Evolutionary conservation across 116 monocot genomes (phyloP), one percentile per base, ranked within the genome.

Genomic region (Phalaenopsis hybrid): DNA sequence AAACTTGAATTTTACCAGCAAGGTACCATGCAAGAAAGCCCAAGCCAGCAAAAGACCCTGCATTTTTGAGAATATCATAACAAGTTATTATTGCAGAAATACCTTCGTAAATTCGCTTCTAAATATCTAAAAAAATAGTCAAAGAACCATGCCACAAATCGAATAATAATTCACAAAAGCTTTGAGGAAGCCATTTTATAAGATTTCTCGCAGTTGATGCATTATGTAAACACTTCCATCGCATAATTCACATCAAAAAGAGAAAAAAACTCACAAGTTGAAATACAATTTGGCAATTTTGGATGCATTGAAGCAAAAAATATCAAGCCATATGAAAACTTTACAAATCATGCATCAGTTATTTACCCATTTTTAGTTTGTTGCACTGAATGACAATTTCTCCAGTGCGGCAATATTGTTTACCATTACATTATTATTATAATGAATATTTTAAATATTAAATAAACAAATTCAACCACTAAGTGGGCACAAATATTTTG

Each of bases 41-140:
- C 49, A 89, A 83, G 55, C 92, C 92, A 34, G 92, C 88, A 85
- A 92, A 92, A 34, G 83, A 86, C 86, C 81, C 92, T 90, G 86
- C 88, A 37, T 37, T 37, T 37, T 37, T 37, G 37, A 37, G 37
- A 37, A 37, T 3, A 37, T 37, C 37, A 37, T 37, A 37, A 37
- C 2, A 37, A 37, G 37, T 37, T 37, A 50, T 50, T 50, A 50
- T 50, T 50, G 8, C 12, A 12, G 9, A 50, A 50, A 50, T 13
- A 50, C 50, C 50, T 11, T 50, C 50, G 9, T 50, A 50, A 50
- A 50, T 50, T 50, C 12, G 50, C 50, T 50, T 37, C 37, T 37
- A 37, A 37, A 37, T 37, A 37, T 37, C 37, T 37, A 37, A 37
- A 37, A 37, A 37, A 37, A 37, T 37, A 37, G 37, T 37, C 37